These are phyloP conservation scores for Populus nigra DNA, from an alignment of 345 rosid species.

Conservation along the genomic window DNA sequence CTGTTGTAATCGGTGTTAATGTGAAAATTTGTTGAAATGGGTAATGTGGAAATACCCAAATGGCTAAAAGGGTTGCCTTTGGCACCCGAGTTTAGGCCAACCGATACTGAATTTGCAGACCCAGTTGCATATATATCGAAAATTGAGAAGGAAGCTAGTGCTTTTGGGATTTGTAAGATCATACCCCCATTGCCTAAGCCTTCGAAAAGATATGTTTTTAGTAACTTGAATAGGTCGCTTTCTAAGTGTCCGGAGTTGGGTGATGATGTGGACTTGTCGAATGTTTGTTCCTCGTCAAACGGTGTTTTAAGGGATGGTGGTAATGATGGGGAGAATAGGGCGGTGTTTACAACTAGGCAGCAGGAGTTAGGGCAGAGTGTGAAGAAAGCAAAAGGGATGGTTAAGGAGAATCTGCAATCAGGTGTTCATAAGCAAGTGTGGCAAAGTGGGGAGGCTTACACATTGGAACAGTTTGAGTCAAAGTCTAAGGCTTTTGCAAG, in stretches of 20 bases:
- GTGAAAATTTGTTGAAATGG: slow-evolving; percentile 44
- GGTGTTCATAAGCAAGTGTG: slow-evolving; percentile 86
- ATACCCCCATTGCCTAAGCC: slow-evolving; percentile 95
- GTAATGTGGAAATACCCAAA: slow-evolving; percentile 78
- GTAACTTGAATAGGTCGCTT: slow-evolving; percentile 80
- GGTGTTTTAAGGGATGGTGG: slow-evolving; percentile 24
- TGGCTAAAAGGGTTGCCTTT: slow-evolving; percentile 86
- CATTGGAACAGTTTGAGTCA: slow-evolving; percentile 89
- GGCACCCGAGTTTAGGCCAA: slow-evolving; percentile 91
- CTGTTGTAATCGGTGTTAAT: slow-evolving; percentile 15
- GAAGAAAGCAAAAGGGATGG: slow-evolving; percentile 53
- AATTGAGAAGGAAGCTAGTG: slow-evolving; percentile 92
- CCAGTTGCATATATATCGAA: slow-evolving; percentile 96
- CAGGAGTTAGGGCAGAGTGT: slow-evolving; percentile 83
- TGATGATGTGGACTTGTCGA: slow-evolving; percentile 38
- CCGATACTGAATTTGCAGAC: slow-evolving; percentile 97
- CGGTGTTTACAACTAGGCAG: slow-evolving; percentile 91
- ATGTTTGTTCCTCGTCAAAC: slow-evolving; percentile 25
- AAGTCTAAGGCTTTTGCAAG: slow-evolving; percentile 77
- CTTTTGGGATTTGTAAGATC: slow-evolving; percentile 93
- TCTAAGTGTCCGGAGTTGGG: slow-evolving; percentile 72
- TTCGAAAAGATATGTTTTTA: slow-evolving; percentile 71
- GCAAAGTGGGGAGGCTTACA: slow-evolving; percentile 95
- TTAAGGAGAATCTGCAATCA: slow-evolving; percentile 33
- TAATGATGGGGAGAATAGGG: slow-evolving; percentile 53